Evolutionary conservation across 2,329 filamentous ascomycete species (phyloP).

Genomic region (Penicillium sp.): DNA sequence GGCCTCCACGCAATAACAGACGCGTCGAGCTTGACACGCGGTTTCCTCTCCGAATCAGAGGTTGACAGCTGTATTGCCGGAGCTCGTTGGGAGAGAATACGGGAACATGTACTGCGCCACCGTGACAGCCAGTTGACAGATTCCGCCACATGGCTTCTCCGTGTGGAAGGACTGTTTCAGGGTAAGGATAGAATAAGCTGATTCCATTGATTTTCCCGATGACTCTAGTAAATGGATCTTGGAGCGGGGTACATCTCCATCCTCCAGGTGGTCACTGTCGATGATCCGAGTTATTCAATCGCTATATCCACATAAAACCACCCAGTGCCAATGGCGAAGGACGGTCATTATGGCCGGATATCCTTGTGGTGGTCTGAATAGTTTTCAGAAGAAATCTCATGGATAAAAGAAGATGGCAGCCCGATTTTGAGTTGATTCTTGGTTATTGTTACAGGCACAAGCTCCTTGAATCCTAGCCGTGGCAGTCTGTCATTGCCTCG

Average conservation of each 20-base stretch:
- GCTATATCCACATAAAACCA: neutral
- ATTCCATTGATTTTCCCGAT: neutral
- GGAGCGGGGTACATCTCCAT: neutral
- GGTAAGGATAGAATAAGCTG: neutral
- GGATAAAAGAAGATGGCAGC: too few relatives aligned
- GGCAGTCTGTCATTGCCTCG: neutral
- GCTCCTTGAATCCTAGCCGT: too few relatives aligned
- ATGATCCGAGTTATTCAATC: neutral
- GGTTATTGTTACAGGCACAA: too few relatives aligned
- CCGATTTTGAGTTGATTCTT: too few relatives aligned
- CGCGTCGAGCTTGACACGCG: neutral
- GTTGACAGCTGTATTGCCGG: neutral
- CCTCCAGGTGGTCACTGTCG: neutral
- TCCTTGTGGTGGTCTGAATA: neutral
- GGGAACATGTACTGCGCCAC: slow-evolving; percentile 8
- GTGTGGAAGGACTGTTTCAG: too few relatives aligned
- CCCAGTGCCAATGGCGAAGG: neutral
- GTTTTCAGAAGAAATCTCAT: neutral
- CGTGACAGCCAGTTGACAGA: neutral
- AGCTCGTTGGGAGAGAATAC: neutral
- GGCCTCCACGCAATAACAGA: neutral
- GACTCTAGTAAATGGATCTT: neutral
- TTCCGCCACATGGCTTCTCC: neutral
- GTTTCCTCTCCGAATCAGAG: neutral
- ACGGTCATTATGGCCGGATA: neutral